Conservation (phyloP, 305 asterid species). For the Fraxinus nigra region DNA sequence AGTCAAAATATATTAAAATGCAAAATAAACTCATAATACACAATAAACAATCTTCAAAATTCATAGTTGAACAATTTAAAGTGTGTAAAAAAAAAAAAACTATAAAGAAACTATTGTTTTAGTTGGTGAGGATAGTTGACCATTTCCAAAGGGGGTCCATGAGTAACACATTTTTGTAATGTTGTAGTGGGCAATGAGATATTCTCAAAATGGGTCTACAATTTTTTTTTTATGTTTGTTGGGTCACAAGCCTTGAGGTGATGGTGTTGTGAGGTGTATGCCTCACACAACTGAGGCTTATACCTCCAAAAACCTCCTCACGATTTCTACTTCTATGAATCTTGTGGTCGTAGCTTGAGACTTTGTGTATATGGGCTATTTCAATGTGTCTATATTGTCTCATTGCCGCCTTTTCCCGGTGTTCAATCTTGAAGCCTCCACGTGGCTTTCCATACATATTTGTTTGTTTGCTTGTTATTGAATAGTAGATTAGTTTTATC, state of each 20-base stretch:
- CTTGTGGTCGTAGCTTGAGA: background rate
- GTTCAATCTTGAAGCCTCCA: background rate
- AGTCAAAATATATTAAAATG: background rate
- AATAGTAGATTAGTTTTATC: background rate
- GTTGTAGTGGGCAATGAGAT: background rate
- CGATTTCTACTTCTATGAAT: background rate
- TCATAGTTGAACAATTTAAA: background rate
- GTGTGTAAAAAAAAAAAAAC: background rate
- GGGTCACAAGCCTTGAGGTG: background rate
- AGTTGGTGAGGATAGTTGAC: background rate
- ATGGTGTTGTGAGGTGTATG: background rate
- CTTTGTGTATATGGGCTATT: background rate
- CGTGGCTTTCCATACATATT: background rate
- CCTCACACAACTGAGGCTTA: background rate
- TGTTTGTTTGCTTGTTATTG: background rate
- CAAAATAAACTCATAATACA: background rate
- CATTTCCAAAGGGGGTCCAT: background rate
- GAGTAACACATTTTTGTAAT: background rate
- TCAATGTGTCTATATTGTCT: background rate
- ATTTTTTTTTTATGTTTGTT: background rate
- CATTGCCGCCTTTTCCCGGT: background rate
- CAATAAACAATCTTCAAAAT: background rate
- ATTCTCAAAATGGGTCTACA: background rate
- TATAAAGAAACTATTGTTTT: background rate
- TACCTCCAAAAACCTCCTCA: background rate